Base-by-base conservation (phyloP, 2,329 filamentous ascomycete species). In the Penicillium brasilianum region DNA sequence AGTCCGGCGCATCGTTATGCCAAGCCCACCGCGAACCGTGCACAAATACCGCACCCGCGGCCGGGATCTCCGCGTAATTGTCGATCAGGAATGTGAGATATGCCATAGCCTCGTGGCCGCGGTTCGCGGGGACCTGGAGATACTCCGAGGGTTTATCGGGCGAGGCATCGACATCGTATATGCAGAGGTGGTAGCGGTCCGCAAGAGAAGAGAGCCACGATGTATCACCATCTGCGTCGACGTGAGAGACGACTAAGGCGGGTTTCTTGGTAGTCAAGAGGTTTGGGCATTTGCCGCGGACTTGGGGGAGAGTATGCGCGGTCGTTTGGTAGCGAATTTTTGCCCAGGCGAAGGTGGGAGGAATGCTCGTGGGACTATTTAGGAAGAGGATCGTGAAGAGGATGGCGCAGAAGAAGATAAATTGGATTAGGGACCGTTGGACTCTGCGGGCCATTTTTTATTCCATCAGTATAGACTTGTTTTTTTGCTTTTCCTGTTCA, bases 71-170 rank as follows among this genome's bases (percentile, higher is more conserved):
- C 3, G 69, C 72, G 60, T 82, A 81, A 59, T 82, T 82, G 60
- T 82, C 80, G 55, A 82, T 82, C 0, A 82, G 60, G 61, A 80
- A 82, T 1, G 80, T 82, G 0, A 82, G 66, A 57, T 81, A 82
- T 6, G 76, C 72, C 77, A 81, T 82, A n/a, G 80, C 76, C 60
- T 82, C 80, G 60, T 82, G 79, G 25, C 77, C 80, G 20, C 77
- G 67, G 66, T 84, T 84, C 13, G 76, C 75, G 3, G 82, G 82
- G 1, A 81, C 76, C 57, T 79, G 79, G 1, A 83, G 75, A 34
- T 72, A 52, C 0, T 61, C 65, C 6, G 72, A 74, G 9, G 61
- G 66, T 20, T 59, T 53, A 34, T 76, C 66, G 2, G 56, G 14
- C 0, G 70, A 66, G 3, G 70, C 69, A 60, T 82, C 80, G 30